Base-by-base conservation (phyloP, 208 protist species). In the Polymyxa betae region DNA sequence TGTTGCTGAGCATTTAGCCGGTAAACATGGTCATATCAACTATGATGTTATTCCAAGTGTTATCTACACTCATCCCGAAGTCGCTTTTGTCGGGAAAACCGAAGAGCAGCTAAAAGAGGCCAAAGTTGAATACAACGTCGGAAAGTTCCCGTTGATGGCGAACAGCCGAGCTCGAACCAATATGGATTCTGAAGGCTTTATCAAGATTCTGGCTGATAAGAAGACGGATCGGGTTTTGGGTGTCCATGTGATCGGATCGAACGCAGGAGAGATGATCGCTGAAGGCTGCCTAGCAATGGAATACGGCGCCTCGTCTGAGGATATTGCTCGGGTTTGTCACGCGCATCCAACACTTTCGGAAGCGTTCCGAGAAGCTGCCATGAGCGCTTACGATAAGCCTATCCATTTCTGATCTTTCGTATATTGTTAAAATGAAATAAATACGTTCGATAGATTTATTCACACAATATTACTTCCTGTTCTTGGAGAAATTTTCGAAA, bases 51-150 rank as follows among this genome's bases (percentile, higher is more conserved):
- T 99, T 88, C 98, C 98, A 29, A 96, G 93, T 44, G 98, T 99
- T 82, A 98, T 99, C 92, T 99, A 99, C 95, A 99, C 98, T n/a
- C 95, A 96, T 87, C 98, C 98, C 0, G 98, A 99, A 95, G 96
- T 99, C 44, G 98, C 98, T 10, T 97, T 95, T 94, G 98, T 99
- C 43, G 98, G 98, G 64, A 96, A 97, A 94, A 99, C 93, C 10
- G 98, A 99, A 95, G 96, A 99, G 91, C 94, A 99, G 94, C 94
- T 98, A 45, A 98, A 98, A 94, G 94, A 95, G 82, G 93, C 92
- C 40, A 95, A 96, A 60, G 92, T 98, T 77, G 94, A 95, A 90
- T 98, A 98, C 95, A 97, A 97, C 66, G 95, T 98, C 20, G 99
- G 98, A 54, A 98, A 97, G 94, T 99, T 99, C 96, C 97, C 97